Base-by-base conservation (phyloP, 2,329 filamentous ascomycete species). In the Byssochlamys sp. region DNA sequence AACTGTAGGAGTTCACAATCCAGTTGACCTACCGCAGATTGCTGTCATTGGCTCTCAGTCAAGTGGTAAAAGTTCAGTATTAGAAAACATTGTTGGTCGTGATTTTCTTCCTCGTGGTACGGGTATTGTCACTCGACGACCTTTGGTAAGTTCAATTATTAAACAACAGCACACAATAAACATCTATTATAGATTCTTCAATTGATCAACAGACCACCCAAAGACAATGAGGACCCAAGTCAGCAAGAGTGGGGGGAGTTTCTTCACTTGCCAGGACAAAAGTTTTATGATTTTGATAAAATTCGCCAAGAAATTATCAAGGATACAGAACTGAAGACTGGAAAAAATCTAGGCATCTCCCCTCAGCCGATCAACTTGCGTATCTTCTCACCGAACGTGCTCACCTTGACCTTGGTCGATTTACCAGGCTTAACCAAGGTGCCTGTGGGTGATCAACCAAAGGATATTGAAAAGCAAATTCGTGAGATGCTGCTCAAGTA, bases 171-270 rank as follows among this genome's bases (percentile, higher is more conserved):
- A n/a, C n/a, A n/a, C n/a, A n/a, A n/a, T n/a, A n/a, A n/a, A n/a
- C n/a, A n/a, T n/a, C n/a, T n/a, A n/a, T n/a, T n/a, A n/a, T n/a
- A n/a, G 65, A 89, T 99, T 62, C 86, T 99, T 57, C 94, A 99
- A 77, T 88, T 99, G 68, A 96, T 99, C 84, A 97, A 99, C 81
- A 88, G 90, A 62, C 79, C 80, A 60, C 71, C 90, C 65, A 76
- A 84, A 59, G 79, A 80, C 59, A 85, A 83, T 57, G 85, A 82
- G 64, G 94, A 97, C 75, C 88, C 91, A 69, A 99, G 99, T 75
- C 75, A 83, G 24, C 91, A 97, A 71, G 94, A 99, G 76, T 99
- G 95, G 90, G 94, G 92, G 80, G 94, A 99, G 80, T 99, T 99
- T 77, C 81, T 97, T 62, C 94, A 99, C 75, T 89, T 99, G 63